Evolutionary conservation across 768 basidiomycete genomes (phyloP).

Genomic region (Lenzites betulinus): DNA sequence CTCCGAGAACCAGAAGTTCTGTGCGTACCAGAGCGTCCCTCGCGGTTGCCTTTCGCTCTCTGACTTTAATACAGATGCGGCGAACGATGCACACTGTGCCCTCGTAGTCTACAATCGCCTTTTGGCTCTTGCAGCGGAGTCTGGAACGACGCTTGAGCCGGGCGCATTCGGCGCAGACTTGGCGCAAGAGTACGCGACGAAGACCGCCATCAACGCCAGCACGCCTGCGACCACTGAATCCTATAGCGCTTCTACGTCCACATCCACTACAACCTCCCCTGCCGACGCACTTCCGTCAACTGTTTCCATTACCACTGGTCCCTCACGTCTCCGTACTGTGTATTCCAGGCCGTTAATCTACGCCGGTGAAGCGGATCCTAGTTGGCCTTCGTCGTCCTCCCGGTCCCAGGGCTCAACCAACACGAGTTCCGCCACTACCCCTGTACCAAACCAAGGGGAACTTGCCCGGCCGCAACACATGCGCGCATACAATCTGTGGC

Average conservation of each 20-base stretch:
- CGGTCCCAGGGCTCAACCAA: neutral
- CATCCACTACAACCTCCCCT: neutral
- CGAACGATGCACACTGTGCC: slow-evolving; percentile 52
- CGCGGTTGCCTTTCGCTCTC: neutral
- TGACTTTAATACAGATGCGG: slow-evolving; percentile 47
- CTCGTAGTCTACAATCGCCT: slow-evolving; percentile 45
- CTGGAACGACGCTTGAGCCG: slow-evolving; percentile 23
- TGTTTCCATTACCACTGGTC: neutral
- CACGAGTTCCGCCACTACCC: neutral
- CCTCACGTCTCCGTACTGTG: neutral
- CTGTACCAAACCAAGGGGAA: neutral
- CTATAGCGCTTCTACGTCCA: neutral
- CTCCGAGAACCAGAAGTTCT: slow-evolving; percentile 34
- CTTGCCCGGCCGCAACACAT: slow-evolving; percentile 35
- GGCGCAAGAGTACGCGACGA: slow-evolving; percentile 12
- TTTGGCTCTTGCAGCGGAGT: slow-evolving; percentile 33
- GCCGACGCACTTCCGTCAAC: neutral
- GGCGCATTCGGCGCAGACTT: slow-evolving; percentile 34
- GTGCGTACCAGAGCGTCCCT: slow-evolving; percentile 27
- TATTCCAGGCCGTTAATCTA: neutral
- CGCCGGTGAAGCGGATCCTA: neutral
- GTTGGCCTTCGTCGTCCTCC: neutral
- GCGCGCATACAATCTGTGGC: slow-evolving; percentile 51
- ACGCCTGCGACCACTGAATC: neutral
- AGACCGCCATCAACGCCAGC: neutral